Percentiles rank a stretch among this genome's conserved stretches.
phyloP scores from a whole-genome alignment of 2,329 filamentous ascomycete genomes.

The Claviceps sp. region DNA sequence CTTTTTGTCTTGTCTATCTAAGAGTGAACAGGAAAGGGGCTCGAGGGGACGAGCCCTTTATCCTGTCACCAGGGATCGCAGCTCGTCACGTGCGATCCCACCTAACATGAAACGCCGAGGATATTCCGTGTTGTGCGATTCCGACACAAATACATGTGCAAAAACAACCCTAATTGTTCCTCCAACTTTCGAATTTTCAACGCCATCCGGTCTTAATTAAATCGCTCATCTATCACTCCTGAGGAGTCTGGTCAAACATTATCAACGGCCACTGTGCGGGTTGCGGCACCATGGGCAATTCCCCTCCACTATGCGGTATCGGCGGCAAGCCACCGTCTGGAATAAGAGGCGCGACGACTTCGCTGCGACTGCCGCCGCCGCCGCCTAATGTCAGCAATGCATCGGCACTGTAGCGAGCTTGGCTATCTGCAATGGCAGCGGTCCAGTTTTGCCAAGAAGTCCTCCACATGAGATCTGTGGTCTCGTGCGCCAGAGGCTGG shows the following conservation, averaged over 20 bases:
- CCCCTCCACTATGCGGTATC: constrained; percentile 3
- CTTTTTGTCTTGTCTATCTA: too few relatives aligned
- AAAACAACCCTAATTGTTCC: too few relatives aligned
- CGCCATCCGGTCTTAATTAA: background rate
- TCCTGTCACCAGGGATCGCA: too few relatives aligned
- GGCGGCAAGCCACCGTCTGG: constrained; percentile 1
- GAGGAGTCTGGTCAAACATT: constrained; percentile 15
- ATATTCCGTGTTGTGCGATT: too few relatives aligned
- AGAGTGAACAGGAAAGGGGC: too few relatives aligned
- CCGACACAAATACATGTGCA: background rate
- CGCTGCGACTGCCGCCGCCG: constrained; percentile 3
- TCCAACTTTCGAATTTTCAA: background rate
- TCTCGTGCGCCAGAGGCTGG: constrained; percentile 20
- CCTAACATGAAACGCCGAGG: too few relatives aligned
- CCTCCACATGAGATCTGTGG: constrained; percentile 22
- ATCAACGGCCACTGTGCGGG: constrained; percentile 18
- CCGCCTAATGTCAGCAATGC: constrained; percentile 33
- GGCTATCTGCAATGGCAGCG: constrained; percentile 33
- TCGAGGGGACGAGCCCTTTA: too few relatives aligned
- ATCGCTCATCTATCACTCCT: background rate
- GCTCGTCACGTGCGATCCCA: too few relatives aligned
- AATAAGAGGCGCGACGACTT: constrained; percentile 2
- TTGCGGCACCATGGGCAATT: constrained; percentile 16
- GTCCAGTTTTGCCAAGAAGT: constrained; percentile 44
- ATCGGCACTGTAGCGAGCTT: constrained; percentile 35